Evolutionary conservation across 208 protist genomes (phyloP).

Genomic region (Crithidia expoeki): DNA sequence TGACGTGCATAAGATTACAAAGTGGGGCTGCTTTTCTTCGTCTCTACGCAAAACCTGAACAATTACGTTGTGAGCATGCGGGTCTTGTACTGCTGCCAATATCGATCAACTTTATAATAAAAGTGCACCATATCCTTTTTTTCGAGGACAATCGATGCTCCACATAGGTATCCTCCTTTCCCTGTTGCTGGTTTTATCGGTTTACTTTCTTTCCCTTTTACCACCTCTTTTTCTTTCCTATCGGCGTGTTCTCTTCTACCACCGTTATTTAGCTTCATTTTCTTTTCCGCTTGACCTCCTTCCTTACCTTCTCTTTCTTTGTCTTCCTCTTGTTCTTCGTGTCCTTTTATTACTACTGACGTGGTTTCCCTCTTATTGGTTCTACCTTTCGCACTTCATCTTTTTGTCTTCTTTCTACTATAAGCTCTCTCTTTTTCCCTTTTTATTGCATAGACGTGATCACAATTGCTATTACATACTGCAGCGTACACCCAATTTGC

Average conservation of each 20-base stretch:
- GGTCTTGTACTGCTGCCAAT: too few species aligned
- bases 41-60: too few species aligned
- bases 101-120: too few species aligned
- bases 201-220: slow-evolving; percentile 14
- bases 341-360: slow-evolving; percentile 1
- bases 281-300: not conserved
- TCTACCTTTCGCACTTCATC: not conserved
- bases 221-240: not conserved
- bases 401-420: not conserved
- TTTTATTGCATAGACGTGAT: slow-evolving; percentile 5
- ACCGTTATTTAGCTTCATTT: not conserved
- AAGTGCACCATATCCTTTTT: too few species aligned
- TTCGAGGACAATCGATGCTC: too few species aligned
- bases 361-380: not conserved
- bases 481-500: too few species aligned
- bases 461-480: too few species aligned
- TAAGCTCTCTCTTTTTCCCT: slow-evolving; percentile 22
- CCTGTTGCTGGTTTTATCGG: not conserved
- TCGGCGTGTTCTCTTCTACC: not conserved
- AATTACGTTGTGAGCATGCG: too few species aligned
- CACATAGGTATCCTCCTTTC: too few species aligned
- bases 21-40: too few species aligned
- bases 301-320: slow-evolving; percentile 2
- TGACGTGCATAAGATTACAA: too few species aligned
- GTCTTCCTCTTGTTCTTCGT: not conserved